These are phyloP conservation scores for Francoa sonchifolia DNA, from an alignment of 441 rosid species.

Conservation along the genomic window DNA sequence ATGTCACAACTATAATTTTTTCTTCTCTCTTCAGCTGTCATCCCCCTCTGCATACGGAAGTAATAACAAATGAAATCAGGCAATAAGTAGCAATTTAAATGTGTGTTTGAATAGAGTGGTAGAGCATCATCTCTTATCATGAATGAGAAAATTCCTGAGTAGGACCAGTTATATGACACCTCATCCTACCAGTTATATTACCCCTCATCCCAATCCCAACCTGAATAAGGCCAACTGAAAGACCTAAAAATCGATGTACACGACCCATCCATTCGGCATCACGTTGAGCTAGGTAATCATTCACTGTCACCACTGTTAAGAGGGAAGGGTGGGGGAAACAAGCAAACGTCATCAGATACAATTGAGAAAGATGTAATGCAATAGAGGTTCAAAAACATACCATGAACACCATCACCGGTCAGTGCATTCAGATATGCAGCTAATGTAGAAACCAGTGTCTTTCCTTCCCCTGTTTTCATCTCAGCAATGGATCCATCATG, in stretches of 20 bases:
- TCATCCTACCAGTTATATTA: too few relatives aligned
- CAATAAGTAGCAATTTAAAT: too few relatives aligned
- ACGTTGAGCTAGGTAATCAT: constrained; percentile 91
- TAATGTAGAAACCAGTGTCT: constrained; percentile 85
- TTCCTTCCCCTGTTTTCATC: constrained; percentile 98
- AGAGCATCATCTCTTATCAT: constrained; percentile 1
- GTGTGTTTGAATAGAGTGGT: neutral
- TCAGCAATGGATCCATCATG: constrained; percentile 95
- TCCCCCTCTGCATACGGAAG: constrained; percentile 51
- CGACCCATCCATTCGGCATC: constrained; percentile 99
- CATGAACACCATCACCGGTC: constrained; percentile 89
- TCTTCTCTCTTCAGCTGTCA: constrained; percentile 74
- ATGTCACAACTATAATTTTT: constrained; percentile 73
- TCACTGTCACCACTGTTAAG: constrained; percentile 83
- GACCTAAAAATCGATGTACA: constrained; percentile 83
- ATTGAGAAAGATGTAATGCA: neutral
- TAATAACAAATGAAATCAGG: constrained; percentile 10
- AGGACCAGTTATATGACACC: too few relatives aligned
- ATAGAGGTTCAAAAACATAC: constrained; percentile 32
- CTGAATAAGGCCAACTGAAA: constrained; percentile 96
- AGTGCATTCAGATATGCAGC: constrained; percentile 94
- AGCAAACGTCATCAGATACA: constrained; percentile 11
- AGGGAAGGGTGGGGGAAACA: constrained; percentile 17
- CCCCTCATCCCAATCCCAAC: too few relatives aligned
- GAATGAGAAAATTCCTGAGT: neutral